These are phyloP conservation scores for Cryphonectria radicalis DNA, from an alignment of 2,329 filamentous ascomycete genomes.

Conservation along the genomic window DNA sequence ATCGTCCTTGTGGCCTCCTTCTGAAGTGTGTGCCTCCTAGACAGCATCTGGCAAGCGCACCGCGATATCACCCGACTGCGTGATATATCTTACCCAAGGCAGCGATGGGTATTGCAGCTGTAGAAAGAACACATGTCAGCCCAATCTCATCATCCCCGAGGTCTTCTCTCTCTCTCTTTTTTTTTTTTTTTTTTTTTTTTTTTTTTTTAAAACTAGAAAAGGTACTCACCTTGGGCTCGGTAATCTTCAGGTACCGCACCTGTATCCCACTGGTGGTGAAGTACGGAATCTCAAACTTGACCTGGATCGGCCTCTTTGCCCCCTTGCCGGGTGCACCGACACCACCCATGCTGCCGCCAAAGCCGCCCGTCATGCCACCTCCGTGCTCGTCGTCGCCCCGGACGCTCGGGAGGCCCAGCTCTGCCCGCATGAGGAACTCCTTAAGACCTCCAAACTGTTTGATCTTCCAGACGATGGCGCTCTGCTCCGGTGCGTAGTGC, in stretches of 20 bases:
- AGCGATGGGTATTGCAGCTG: conserved; percentile 97
- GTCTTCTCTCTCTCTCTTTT: neutral
- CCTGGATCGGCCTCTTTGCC: conserved; percentile 91
- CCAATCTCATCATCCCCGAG: conserved; percentile 18
- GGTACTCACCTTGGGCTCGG: conserved; percentile 88
- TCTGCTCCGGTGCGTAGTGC: conserved; percentile 96
- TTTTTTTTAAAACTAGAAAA: neutral
- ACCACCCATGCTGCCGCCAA: conserved; percentile 95
- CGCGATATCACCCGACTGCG: conserved; percentile 94
- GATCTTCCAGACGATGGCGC: conserved; percentile 99
- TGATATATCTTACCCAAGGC: conserved; percentile 98
- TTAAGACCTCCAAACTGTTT: conserved; percentile 99
- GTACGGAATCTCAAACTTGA: conserved; percentile 99
- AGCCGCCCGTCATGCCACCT: conserved; percentile 96
- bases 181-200: too few species aligned
- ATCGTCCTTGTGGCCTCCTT: neutral
- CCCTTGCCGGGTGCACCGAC: conserved; percentile 78
- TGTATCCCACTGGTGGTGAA: conserved; percentile 99
- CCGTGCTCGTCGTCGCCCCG: conserved; percentile 94
- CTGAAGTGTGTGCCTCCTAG: conserved; percentile 45
- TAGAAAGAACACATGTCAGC: conserved; percentile 10
- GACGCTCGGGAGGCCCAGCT: conserved; percentile 91
- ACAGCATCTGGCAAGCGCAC: conserved; percentile 91
- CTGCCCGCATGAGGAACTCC: conserved; percentile 97
- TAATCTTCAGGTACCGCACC: conserved; percentile 98